Evolutionary conservation across 345 rosid genomes (phyloP).

Genomic region (Cardiospermum halicacabum): DNA sequence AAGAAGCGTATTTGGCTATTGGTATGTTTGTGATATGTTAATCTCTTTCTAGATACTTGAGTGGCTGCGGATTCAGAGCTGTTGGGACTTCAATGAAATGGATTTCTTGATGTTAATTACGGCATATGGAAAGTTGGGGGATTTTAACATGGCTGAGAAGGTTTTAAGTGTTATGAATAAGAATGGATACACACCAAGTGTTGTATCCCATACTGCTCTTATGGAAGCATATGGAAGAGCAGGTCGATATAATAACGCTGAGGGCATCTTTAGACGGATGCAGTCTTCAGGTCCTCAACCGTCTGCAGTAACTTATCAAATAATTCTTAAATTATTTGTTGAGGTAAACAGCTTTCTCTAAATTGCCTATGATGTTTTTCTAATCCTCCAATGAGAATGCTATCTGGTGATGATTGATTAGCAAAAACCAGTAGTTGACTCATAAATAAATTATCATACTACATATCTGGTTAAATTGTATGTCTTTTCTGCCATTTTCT

Average conservation of each 20-base stretch:
- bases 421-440: too few species aligned
- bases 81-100: constrained; percentile 95
- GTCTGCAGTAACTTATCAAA: constrained; percentile 89
- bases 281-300: constrained; percentile 90
- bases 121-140: constrained; percentile 86
- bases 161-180: constrained; percentile 59
- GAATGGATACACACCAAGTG: constrained; percentile 67
- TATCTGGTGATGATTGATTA: constrained; percentile 1
- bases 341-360: constrained; percentile 38
- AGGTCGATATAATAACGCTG: constrained; percentile 77
- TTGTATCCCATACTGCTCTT: constrained; percentile 81
- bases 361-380: background rate
- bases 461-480: background rate
- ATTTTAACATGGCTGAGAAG: constrained; percentile 82
- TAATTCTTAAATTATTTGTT: constrained; percentile 75
- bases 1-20: background rate
- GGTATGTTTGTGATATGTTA: background rate
- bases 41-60: constrained; percentile 62
- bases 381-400: background rate
- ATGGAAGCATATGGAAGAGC: constrained; percentile 97
- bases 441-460: background rate
- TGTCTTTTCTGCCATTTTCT: background rate
- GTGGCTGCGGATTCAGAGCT: constrained; percentile 76
- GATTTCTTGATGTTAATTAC: constrained; percentile 81
- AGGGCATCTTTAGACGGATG: constrained; percentile 92